Percentiles rank a stretch among this genome's conserved stretches.
These are phyloP conservation scores for Lentinus tigrinus DNA, from an alignment of 768 basidiomycete species.

Conservation along the genomic window DNA sequence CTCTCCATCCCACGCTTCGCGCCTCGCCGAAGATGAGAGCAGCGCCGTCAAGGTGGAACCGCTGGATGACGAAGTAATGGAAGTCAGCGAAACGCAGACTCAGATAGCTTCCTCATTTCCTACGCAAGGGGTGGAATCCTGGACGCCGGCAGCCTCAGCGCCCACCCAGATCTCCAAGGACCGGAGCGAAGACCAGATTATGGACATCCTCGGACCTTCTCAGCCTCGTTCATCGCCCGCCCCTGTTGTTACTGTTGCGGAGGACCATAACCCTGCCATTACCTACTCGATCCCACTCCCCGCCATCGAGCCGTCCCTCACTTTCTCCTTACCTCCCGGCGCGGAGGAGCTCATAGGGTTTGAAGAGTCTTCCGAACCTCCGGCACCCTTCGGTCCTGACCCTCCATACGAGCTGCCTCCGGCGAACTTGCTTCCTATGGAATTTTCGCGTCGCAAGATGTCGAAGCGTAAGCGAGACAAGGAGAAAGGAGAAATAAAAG, in stretches of 20 bases:
- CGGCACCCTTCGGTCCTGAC: conserved; percentile 29
- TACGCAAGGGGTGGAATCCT: background rate
- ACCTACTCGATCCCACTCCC: conserved; percentile 17
- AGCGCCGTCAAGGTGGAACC: conserved; percentile 4
- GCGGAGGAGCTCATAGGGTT: background rate
- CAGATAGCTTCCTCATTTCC: background rate
- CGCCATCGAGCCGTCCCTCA: background rate
- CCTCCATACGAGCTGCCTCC: conserved; percentile 55
- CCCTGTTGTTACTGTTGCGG: background rate
- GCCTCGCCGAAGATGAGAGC: background rate
- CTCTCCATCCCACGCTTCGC: conserved; percentile 15
- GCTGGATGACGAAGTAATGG: conserved; percentile 10
- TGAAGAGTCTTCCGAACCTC: background rate
- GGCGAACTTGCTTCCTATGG: conserved; percentile 51
- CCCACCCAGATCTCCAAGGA: background rate
- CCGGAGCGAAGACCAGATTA: conserved; percentile 13
- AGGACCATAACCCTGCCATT: background rate
- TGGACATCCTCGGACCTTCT: conserved; percentile 9
- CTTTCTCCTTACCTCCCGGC: conserved; percentile 3
- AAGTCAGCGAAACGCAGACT: conserved; percentile 3
- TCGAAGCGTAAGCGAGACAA: conserved; percentile 53
- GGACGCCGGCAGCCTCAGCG: background rate
- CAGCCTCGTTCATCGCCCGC: background rate
- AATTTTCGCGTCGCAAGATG: conserved; percentile 51
- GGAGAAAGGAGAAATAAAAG: conserved; percentile 54